phyloP scores from a whole-genome alignment of 371 early-diverging fungal species.

The Mortierella sp. region DNA sequence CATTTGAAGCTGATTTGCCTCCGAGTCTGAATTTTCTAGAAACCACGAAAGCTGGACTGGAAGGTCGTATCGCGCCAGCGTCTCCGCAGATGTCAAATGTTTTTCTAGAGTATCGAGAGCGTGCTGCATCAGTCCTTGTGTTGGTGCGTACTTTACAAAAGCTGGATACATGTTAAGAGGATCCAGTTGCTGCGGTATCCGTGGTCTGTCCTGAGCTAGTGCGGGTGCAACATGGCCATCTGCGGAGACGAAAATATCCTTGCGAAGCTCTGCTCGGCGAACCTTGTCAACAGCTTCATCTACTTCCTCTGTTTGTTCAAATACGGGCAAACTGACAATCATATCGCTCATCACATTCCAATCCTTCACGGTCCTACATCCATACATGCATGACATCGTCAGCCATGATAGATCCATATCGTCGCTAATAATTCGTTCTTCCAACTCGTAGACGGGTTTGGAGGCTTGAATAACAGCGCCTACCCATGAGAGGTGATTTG shows the following conservation, averaged over 20 bases:
- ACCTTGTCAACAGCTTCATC: conserved; percentile 43
- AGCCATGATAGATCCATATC: conserved; percentile 70
- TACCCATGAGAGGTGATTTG: conserved; percentile 65
- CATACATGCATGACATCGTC: conserved; percentile 68
- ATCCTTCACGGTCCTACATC: conserved; percentile 59
- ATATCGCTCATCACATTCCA: conserved; percentile 67
- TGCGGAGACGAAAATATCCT: conserved; percentile 37
- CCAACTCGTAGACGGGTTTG: conserved; percentile 64
- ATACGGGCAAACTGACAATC: conserved; percentile 75
- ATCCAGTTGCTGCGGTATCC: conserved; percentile 50
- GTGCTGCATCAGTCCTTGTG: conserved; percentile 62
- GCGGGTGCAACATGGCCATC: neutral
- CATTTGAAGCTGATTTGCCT: conserved; percentile 67
- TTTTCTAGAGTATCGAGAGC: conserved; percentile 75
- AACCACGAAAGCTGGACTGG: conserved; percentile 74
- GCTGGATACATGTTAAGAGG: conserved; percentile 58
- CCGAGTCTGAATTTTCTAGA: conserved; percentile 61
- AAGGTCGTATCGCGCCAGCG: conserved; percentile 72
- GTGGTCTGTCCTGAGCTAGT: conserved; percentile 20
- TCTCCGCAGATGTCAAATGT: conserved; percentile 76
- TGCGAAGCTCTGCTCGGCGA: conserved; percentile 49
- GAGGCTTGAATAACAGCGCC: conserved; percentile 70
- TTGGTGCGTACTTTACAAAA: conserved; percentile 63
- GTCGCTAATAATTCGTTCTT: conserved; percentile 72
- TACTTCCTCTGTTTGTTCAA: conserved; percentile 60